Evolutionary conservation across 1,284 basidiomycete genomes (phyloP).

Genomic region (Fomes fomentarius): DNA sequence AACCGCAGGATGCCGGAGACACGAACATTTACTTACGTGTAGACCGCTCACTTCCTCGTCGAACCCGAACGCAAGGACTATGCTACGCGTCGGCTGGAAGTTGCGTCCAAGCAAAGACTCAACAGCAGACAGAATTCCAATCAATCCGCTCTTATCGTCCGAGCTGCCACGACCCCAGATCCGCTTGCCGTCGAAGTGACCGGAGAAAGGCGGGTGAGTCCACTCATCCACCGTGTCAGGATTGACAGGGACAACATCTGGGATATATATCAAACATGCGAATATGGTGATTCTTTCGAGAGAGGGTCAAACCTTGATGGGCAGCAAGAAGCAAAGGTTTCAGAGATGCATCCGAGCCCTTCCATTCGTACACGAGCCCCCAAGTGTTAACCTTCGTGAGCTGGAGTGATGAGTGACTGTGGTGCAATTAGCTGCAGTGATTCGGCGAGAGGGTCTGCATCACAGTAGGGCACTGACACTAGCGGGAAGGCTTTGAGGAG

Average conservation of each 20-base stretch:
- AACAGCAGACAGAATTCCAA: slow-evolving; percentile 58
- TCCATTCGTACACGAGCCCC: slow-evolving; percentile 67
- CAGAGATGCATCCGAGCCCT: slow-evolving; percentile 54
- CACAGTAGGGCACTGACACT: slow-evolving; percentile 34
- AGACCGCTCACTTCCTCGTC: slow-evolving; percentile 69
- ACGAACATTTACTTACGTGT: slow-evolving; percentile 37
- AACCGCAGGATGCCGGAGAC: not conserved
- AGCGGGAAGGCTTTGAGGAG: slow-evolving; percentile 43
- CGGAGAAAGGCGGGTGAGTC: slow-evolving; percentile 44
- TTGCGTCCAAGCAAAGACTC: slow-evolving; percentile 56
- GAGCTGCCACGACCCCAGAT: slow-evolving; percentile 68
- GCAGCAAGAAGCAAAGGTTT: slow-evolving; percentile 70
- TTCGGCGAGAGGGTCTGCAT: not conserved
- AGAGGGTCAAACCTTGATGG: slow-evolving; percentile 56
- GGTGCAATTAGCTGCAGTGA: not conserved
- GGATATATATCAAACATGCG: not conserved
- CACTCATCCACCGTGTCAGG: slow-evolving; percentile 54
- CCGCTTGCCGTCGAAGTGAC: slow-evolving; percentile 43
- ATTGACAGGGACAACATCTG: slow-evolving; percentile 63
- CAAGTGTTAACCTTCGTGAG: slow-evolving; percentile 65
- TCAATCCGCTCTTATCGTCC: slow-evolving; percentile 66
- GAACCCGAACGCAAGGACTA: slow-evolving; percentile 70
- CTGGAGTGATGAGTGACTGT: slow-evolving; percentile 53
- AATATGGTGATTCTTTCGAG: not conserved
- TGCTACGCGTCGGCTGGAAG: slow-evolving; percentile 53